Conservation (phyloP, 495 filamentous ascomycete species). For the Annulohypoxylon bovei region DNA sequence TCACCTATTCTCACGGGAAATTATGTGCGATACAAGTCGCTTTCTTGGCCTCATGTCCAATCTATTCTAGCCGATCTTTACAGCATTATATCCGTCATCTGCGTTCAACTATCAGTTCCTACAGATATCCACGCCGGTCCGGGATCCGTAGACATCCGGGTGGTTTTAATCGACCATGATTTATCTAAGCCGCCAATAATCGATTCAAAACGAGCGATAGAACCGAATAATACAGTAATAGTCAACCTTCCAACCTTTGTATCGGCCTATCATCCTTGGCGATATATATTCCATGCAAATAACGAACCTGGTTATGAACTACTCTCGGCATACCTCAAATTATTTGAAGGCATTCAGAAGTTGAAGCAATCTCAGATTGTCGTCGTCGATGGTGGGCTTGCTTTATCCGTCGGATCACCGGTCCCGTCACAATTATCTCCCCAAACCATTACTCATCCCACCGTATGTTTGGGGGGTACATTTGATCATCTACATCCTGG, state of each 20-base stretch:
- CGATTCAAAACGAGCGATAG: constrained; percentile 45
- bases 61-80: constrained; percentile 79
- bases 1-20: constrained; percentile 61
- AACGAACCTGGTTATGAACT: constrained; percentile 63
- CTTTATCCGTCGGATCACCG: constrained; percentile 43
- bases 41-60: constrained; percentile 70
- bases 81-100: constrained; percentile 74
- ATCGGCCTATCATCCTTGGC: constrained; percentile 71
- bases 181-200: constrained; percentile 44
- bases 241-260: constrained; percentile 74
- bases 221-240: constrained; percentile 63
- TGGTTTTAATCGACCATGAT: constrained; percentile 75
- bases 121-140: constrained; percentile 68
- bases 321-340: constrained; percentile 52
- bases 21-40: constrained; percentile 58
- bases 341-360: constrained; percentile 57
- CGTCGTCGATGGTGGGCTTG: constrained; percentile 60
- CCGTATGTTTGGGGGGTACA: constrained; percentile 88
- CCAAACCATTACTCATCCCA: constrained; percentile 45
- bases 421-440: constrained; percentile 14
- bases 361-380: constrained; percentile 56
- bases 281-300: constrained; percentile 72
- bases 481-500: constrained; percentile 97
- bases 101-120: constrained; percentile 66
- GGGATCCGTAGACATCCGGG: constrained; percentile 78